Evolutionary conservation across 768 basidiomycete species (phyloP), one percentile per base, ranked within the genome.

Genomic region (Lenzites betulinus): DNA sequence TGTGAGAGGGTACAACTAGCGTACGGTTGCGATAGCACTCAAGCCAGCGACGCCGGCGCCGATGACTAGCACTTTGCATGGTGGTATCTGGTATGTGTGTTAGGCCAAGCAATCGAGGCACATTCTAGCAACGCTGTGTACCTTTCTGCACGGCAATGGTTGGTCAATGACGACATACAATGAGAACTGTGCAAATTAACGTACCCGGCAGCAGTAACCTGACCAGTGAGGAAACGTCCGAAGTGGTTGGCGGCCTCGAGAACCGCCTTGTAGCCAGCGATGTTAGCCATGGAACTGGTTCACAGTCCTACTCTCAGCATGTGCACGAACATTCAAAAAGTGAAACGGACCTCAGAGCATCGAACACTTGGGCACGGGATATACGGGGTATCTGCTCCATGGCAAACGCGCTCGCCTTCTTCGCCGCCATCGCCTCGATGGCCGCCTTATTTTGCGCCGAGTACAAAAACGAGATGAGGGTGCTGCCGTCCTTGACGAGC

Each of bases 321-420:
- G 20, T 16, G 26, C 18, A 53, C 4, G 9, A 13, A 15, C 30
- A 23, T 1, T 23, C 7, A 28, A 11, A 53, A 15, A 41, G 53
- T 33, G 50, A 33, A 36, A 56, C 72, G 64, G 54, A 89, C 91
- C 90, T 93, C 66, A 95, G 76, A 38, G 89, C 93, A 74, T 95
- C 93, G 64, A 93, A 95, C 22, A 89, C 89, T 72, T 95, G 93
- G 46, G 93, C 93, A 54, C 93, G 84, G 62, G 91, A 93, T 66
- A 95, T 93, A 58, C 93, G 84, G 66, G 93, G 93, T 77, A 95
- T 92, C 83, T 88, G 84, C 70, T 95, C 93, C 93, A 95, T 95
- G 71, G 89, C 92, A 69, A 95, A 90, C 26, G 83, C 85, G 64
- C 86, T 91, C 56, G 88, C 78, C 63, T 83, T 84, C 54, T 83